These are phyloP conservation scores for Apiotrichum laibachii DNA, from an alignment of 1,284 basidiomycete species.

Conservation along the genomic window DNA sequence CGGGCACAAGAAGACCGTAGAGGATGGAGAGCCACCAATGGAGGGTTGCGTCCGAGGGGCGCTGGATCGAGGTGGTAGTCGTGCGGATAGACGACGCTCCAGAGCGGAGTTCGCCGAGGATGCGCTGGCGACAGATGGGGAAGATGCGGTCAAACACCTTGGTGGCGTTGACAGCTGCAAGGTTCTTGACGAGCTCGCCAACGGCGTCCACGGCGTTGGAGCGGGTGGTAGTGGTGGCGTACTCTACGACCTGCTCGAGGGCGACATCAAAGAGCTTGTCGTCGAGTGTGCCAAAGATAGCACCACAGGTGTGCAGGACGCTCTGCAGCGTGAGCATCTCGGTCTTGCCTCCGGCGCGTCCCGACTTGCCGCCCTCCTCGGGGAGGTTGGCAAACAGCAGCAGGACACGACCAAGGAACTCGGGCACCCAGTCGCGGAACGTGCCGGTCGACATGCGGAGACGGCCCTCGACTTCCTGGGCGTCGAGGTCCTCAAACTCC, in stretches of 20 bases:
- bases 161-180: constrained; percentile 74
- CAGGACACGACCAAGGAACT: constrained; percentile 81
- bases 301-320: constrained; percentile 50
- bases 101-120: constrained; percentile 79
- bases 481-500: constrained; percentile 39
- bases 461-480: constrained; percentile 42
- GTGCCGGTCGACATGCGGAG: constrained; percentile 43
- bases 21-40: constrained; percentile 68
- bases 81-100: constrained; percentile 90
- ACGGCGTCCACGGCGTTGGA: constrained; percentile 87
- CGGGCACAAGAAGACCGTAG: constrained; percentile 40
- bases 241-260: constrained; percentile 79
- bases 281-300: constrained; percentile 82
- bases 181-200: constrained; percentile 81
- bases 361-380: constrained; percentile 60
- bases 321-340: constrained; percentile 44
- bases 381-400: constrained; percentile 89
- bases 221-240: constrained; percentile 72
- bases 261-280: constrained; percentile 83
- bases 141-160: constrained; percentile 78
- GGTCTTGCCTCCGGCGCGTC: constrained; percentile 51
- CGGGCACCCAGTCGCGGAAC: constrained; percentile 74
- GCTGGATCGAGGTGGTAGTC: constrained; percentile 76
- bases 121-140: constrained; percentile 73
- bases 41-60: constrained; percentile 84